Evolutionary conservation across 352 stramenopile genomes (phyloP), one percentile per base, ranked within the genome.

Genomic region (Phytophthora boehmeriae): DNA sequence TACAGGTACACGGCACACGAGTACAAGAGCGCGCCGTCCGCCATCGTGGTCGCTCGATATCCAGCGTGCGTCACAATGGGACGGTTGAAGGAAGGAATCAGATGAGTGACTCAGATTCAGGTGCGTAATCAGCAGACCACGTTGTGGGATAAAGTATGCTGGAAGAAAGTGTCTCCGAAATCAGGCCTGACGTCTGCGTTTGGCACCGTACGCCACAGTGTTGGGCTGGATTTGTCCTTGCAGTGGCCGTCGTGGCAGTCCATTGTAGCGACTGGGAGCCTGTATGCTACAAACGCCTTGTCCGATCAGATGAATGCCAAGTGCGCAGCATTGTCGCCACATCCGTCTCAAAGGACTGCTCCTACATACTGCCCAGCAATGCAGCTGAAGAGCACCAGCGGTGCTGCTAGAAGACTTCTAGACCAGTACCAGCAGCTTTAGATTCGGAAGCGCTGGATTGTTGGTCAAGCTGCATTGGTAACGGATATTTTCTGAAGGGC

Each of bases 1-100:
- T 90, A 91, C 35, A 91, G 66, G 55, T 94, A 94, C 28, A 92
- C 80, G 23, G 77, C 72, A 48, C 75, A 76, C 47, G 81, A 86
- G 71, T 90, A 78, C 60, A 92, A 72, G 28, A 94, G 68, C 58
- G 67, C 62, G 66, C 83, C 78, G 22, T 77, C 69, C 32, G 70
- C 54, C 78, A 85, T 87, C 32, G 1, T 69, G 35, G 14, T 23
- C 22, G 6, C 25, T 57, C 13, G 39, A 36, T 30, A 30, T 30
- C 25, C 25, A 30, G 25, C 25, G 43, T 52, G 42, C 42, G 42
- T 38, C 43, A 25, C 35, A 50, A 23, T 16, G n/a, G 20, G 44
- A 49, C 50, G 20, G 54, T 65, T 63, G 55, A 63, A 63, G 55
- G 22, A 52, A 34, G 8, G 13, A 17, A 34, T 48, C 49, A 32